Base-by-base conservation (phyloP, 257 asterid species). In the Misopates orontium region DNA sequence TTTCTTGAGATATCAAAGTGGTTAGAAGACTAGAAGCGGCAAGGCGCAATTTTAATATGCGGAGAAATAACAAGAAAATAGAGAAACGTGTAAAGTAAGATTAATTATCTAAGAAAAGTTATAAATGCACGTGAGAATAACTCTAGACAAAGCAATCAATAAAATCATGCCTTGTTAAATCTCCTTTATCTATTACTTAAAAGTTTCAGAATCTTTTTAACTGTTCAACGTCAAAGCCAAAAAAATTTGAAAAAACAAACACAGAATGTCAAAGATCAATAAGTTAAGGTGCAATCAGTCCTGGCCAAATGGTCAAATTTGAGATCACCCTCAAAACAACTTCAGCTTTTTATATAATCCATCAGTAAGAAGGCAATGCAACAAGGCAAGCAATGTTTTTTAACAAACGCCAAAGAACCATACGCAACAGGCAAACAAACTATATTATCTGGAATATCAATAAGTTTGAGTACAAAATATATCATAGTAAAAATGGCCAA, bases 141-240 rank as follows among this genome's bases (percentile, higher is more conserved):
- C 6, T 28, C 70, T 66, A 53, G 24, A 11, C 42, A 42, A 58
- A 18, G 56, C 17, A 60, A 45, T 28, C 63, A 67, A 9, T 49
- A 61, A 28, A 57, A 40, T 36, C 36, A 56, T 24, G 67, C 25
- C 22, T 7, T 45, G 31, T 56, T 24, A 64, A 21, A 36, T 22
- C 41, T 36, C n/a, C 17, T 5, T 31, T 32, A n/a, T 60, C n/a
- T 19, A 17, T 20, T 18, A 63, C 8, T 40, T 11, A 22, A 0
- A 50, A 65, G 44, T 50, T 60, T 72, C 52, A 25, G 60, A 45
- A 50, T 17, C 56, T 28, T 6, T n/a, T n/a, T n/a, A 28, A 28
- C 36, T 28, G 36, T 28, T 28, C 36, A 28, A 28, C 2, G 13
- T 10, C 11, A 42, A 42, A 13, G 9, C 11, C 48, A 42, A 10